Evolutionary conservation across 140 eudicot genomes (phyloP).

Genomic region (Erigeron philadelphicus): DNA sequence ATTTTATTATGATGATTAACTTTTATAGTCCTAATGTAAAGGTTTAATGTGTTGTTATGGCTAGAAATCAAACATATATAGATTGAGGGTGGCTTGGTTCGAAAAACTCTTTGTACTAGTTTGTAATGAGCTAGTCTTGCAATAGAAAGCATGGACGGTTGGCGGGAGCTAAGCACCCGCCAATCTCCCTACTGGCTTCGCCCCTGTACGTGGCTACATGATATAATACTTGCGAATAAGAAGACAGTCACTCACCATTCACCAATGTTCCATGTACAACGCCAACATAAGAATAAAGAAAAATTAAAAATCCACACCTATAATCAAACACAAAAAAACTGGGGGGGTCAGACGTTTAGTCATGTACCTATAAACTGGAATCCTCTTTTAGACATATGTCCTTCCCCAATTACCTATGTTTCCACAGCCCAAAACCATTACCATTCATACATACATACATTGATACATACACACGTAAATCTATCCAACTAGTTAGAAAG

Average conservation of each 20-base stretch:
- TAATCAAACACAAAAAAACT: constrained; percentile 13
- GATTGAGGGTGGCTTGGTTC: too few relatives aligned
- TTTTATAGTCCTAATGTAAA: too few relatives aligned
- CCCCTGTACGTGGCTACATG: too few relatives aligned
- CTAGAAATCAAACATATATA: too few relatives aligned
- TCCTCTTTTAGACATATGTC: constrained; percentile 20
- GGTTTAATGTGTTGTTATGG: too few relatives aligned
- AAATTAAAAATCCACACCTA: constrained; percentile 21
- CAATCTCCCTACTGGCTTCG: too few relatives aligned
- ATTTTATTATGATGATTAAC: too few relatives aligned
- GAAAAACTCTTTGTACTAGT: too few relatives aligned
- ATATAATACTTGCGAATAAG: not conserved
- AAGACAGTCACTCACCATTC: not conserved
- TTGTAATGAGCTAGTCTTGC: too few relatives aligned
- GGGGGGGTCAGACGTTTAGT: constrained; percentile 3
- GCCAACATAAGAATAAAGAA: constrained; percentile 5
- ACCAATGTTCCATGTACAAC: constrained; percentile 10
- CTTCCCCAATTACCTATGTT: constrained; percentile 12
- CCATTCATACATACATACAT: constrained; percentile 27
- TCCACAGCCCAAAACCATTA: constrained; percentile 28
- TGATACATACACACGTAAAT: constrained; percentile 29
- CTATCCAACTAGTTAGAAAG: constrained; percentile 21
- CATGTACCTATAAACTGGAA: constrained; percentile 34
- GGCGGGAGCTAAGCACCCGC: too few relatives aligned
- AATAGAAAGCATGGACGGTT: too few relatives aligned